phyloP scores from a whole-genome alignment of 495 filamentous ascomycete genomes.

The Bacidia gigantensis region DNA sequence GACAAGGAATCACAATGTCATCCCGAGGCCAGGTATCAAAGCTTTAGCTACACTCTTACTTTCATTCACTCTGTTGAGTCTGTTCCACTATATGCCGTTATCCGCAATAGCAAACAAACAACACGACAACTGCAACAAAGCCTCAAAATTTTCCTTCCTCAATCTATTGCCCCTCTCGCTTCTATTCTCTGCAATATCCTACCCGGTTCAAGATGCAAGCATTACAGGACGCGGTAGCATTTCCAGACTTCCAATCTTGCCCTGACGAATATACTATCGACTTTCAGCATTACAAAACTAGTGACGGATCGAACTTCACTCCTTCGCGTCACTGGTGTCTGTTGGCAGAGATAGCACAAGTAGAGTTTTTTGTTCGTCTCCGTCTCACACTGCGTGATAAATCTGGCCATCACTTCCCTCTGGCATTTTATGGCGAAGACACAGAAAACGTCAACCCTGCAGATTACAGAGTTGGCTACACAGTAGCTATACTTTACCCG shows the following conservation, averaged over 20 bases:
- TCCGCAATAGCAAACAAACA: too few species aligned
- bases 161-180: too few species aligned
- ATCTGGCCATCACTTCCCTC: neutral
- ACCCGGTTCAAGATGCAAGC: neutral
- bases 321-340: slow-evolving; percentile 4
- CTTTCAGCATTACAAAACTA: neutral
- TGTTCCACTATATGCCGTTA: too few species aligned
- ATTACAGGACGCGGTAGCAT: neutral
- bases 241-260: slow-evolving; percentile 1
- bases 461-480: slow-evolving; percentile 2
- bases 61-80: too few species aligned
- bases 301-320: neutral
- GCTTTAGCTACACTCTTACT: too few species aligned
- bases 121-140: too few species aligned
- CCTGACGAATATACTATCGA: slow-evolving; percentile 1
- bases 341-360: neutral
- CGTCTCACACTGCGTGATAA: neutral
- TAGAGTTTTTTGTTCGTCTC: slow-evolving; percentile 2
- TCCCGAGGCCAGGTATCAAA: too few species aligned
- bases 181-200: too few species aligned
- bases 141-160: too few species aligned
- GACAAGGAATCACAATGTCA: too few species aligned
- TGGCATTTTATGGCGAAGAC: slow-evolving; percentile 1
- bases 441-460: neutral
- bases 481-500: slow-evolving; percentile 2